phyloP scores from a whole-genome alignment of 257 asterid genomes.

The Nicotiana undulata region DNA sequence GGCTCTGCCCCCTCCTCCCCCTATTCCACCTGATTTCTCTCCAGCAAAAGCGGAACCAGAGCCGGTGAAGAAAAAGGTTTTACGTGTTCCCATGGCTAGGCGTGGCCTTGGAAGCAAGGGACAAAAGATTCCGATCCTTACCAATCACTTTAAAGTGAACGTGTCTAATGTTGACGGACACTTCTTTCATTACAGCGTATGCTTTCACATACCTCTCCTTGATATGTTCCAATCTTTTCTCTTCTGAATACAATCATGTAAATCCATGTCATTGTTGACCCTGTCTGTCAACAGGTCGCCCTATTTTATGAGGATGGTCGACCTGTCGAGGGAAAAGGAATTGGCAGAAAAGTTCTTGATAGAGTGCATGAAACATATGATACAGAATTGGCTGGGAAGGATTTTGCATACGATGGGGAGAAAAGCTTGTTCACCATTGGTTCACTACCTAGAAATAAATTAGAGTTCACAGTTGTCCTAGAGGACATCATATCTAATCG shows the following conservation, averaged over 20 bases:
- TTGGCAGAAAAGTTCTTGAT: constrained; percentile 84
- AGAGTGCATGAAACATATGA: constrained; percentile 69
- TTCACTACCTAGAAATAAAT: constrained; percentile 73
- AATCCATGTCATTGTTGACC: neutral
- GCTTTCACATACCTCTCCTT: constrained; percentile 11
- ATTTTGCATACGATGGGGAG: constrained; percentile 89
- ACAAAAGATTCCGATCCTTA: constrained; percentile 54
- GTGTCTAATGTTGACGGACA: constrained; percentile 57
- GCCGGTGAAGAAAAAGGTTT: constrained; percentile 38
- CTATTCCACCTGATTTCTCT: constrained; percentile 55
- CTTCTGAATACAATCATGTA: neutral
- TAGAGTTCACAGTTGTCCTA: constrained; percentile 79
- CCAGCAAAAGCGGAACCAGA: constrained; percentile 47
- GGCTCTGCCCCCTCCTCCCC: constrained; percentile 83
- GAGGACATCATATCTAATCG: constrained; percentile 69
- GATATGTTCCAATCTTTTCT: neutral
- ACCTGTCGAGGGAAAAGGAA: constrained; percentile 89
- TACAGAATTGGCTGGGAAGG: constrained; percentile 66
- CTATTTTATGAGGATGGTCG: constrained; percentile 84
- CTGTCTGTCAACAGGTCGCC: constrained; percentile 53
- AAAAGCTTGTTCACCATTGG: constrained; percentile 88
- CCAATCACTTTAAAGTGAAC: constrained; percentile 83
- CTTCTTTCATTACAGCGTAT: constrained; percentile 89
- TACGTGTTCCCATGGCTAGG: constrained; percentile 72
- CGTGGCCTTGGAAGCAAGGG: constrained; percentile 75